phyloP scores from a whole-genome alignment of 1,139 yeast genomes.

The Scheffersomyces illinoinensis region DNA sequence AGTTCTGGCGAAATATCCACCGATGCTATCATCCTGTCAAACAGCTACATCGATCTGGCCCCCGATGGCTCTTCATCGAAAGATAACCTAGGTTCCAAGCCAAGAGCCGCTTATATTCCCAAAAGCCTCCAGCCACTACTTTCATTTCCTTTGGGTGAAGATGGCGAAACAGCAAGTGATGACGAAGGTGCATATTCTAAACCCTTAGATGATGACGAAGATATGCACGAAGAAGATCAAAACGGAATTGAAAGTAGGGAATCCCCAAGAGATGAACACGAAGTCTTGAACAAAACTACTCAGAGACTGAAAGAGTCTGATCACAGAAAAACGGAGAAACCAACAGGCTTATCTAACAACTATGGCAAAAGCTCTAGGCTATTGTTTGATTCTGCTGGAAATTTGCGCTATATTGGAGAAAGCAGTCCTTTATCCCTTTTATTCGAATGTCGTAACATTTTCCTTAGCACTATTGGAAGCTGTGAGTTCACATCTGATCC shows the following conservation, averaged over 20 bases:
- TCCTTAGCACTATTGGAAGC: constrained; percentile 14
- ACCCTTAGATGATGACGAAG: constrained; percentile 1
- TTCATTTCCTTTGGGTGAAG: constrained; percentile 20
- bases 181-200: not conserved
- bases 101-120: constrained; percentile 18
- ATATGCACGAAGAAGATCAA: constrained; percentile 2
- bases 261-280: constrained; percentile 1
- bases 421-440: constrained; percentile 27
- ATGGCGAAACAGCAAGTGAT: constrained; percentile 1
- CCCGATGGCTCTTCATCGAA: not conserved
- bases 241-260: not conserved
- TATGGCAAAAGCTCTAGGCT: constrained; percentile 17
- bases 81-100: constrained; percentile 1
- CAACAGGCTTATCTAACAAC: constrained; percentile 13
- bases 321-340: constrained; percentile 5
- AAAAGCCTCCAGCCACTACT: constrained; percentile 28
- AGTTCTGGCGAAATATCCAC: not conserved
- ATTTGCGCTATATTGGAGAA: constrained; percentile 27
- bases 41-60: not conserved
- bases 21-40: not conserved
- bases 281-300: constrained; percentile 1
- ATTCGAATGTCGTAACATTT: constrained; percentile 25
- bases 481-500: constrained; percentile 13
- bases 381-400: constrained; percentile 20
- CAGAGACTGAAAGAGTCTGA: not conserved